Evolutionary conservation across 2,329 filamentous ascomycete genomes (phyloP), one percentile per base, ranked within the genome.

Genomic region (Pestalotiopsis sp.): DNA sequence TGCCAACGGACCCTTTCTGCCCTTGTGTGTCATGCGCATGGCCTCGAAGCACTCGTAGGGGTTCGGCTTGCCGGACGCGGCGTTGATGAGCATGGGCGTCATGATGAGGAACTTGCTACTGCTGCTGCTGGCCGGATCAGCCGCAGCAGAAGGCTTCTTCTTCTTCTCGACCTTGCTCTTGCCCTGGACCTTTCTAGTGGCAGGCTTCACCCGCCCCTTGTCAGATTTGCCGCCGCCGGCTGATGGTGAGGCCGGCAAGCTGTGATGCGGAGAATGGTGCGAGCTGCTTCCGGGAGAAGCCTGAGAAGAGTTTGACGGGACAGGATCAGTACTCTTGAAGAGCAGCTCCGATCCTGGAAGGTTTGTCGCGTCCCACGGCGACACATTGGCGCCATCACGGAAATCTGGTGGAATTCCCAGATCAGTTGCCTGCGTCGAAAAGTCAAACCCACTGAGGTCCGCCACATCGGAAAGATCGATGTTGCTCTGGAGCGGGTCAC

Each of bases 31-130:
- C 5, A 83, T 81, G 26, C 84, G 80, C 78, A 85, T 81, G 17
- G 81, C 82, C 71, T 88, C 85, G 73, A 87, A 85, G 71, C 85
- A 87, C 68, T 88, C 85, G 68, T 82, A 88, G 0, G 82, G 82
- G 72, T 86, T 87, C 56, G 82, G 80, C 56, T 81, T 82, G 60
- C 83, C 84, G 20, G 81, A 80, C 65, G 83, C 81, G n/a, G 84
- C 82, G 70, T 79, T 82, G 75, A 88, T 86, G 26, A 83, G 83
- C 52, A 81, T 83, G 3, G 86, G 85, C 1, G 85, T 88, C 66
- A 88, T 81, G 68, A 88, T 85, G 72, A 88, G 81, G 73, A 88
- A 87, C 66, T 85, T 85, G 72, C 40, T 44, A 17, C 80, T 81
- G 22, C 84, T 85, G 72, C 40, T 44, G 40, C 80, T 81, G 22